Conservation (phyloP, 371 early-diverging fungal species). For the Gilbertella persicaria region DNA sequence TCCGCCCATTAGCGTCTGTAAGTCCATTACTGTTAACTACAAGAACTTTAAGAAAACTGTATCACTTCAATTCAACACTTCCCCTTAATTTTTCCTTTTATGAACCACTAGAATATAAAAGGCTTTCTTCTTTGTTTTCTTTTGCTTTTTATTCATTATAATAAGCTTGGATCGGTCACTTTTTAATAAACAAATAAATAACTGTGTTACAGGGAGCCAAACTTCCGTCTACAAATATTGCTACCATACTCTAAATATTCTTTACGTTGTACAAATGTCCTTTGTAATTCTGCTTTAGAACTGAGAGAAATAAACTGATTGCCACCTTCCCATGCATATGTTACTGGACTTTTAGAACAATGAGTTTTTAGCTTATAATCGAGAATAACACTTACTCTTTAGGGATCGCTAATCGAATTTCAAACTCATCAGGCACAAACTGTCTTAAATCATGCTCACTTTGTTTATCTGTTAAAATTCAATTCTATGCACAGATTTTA, state of each 20-base stretch:
- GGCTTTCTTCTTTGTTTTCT: too few relatives aligned
- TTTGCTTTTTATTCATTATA: too few relatives aligned
- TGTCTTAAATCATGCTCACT: constrained; percentile 66
- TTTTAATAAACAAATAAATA: too few relatives aligned
- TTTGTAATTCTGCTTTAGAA: constrained; percentile 48
- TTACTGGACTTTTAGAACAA: constrained; percentile 40
- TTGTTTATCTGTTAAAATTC: neutral
- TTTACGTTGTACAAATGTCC: constrained; percentile 51
- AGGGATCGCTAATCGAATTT: constrained; percentile 63
- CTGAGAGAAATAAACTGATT: constrained; percentile 42
- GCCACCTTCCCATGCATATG: constrained; percentile 60
- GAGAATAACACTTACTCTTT: constrained; percentile 53
- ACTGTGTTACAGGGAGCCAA: constrained; percentile 29
- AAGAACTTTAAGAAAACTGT: too few relatives aligned
- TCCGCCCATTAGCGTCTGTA: too few relatives aligned
- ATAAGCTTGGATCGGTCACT: too few relatives aligned
- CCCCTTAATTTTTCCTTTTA: too few relatives aligned
- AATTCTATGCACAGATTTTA: neutral
- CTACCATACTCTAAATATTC: constrained; percentile 66
- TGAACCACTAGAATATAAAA: too few relatives aligned
- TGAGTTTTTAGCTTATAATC: neutral
- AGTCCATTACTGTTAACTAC: too few relatives aligned
- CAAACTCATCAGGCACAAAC: constrained; percentile 63
- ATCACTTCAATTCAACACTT: too few relatives aligned
- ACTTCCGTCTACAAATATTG: constrained; percentile 49